Evolutionary conservation across 495 filamentous ascomycete genomes (phyloP).

Genomic region (Tuber melanosporum): DNA sequence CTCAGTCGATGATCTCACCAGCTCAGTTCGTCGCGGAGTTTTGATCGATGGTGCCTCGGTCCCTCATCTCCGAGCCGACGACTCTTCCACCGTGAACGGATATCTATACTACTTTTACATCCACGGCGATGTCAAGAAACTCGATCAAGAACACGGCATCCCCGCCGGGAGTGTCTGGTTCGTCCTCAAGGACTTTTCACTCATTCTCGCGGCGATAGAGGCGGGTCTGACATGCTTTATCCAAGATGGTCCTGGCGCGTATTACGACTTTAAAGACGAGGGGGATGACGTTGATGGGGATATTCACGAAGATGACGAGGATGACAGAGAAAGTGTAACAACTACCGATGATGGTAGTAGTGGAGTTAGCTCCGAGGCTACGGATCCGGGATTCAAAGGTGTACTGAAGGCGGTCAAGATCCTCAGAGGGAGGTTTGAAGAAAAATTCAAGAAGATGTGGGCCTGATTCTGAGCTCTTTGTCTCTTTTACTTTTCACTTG

Average conservation of each 20-base stretch:
- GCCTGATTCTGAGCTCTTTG: constrained; percentile 40
- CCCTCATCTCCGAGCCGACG: constrained; percentile 56
- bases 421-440: constrained; percentile 57
- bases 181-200: constrained; percentile 56
- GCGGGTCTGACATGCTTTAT: constrained; percentile 53
- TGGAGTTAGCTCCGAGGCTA: constrained; percentile 32
- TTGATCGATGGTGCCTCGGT: constrained; percentile 65
- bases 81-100: constrained; percentile 54
- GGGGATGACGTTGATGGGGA: constrained; percentile 41
- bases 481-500: neutral
- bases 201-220: constrained; percentile 60
- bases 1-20: constrained; percentile 57
- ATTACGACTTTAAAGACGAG: constrained; percentile 44
- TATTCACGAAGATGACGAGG: constrained; percentile 40
- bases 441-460: constrained; percentile 59
- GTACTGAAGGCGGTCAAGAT: constrained; percentile 54
- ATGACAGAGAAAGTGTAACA: constrained; percentile 35
- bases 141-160: constrained; percentile 59
- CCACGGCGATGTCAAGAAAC: constrained; percentile 54
- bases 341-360: neutral
- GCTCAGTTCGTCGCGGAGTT: constrained; percentile 55
- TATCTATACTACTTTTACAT: constrained; percentile 71
- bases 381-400: constrained; percentile 46
- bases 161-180: constrained; percentile 61
- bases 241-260: constrained; percentile 46